Evolutionary conservation across 805 yeast species (phyloP).

Genomic region (Torulaspora indica): DNA sequence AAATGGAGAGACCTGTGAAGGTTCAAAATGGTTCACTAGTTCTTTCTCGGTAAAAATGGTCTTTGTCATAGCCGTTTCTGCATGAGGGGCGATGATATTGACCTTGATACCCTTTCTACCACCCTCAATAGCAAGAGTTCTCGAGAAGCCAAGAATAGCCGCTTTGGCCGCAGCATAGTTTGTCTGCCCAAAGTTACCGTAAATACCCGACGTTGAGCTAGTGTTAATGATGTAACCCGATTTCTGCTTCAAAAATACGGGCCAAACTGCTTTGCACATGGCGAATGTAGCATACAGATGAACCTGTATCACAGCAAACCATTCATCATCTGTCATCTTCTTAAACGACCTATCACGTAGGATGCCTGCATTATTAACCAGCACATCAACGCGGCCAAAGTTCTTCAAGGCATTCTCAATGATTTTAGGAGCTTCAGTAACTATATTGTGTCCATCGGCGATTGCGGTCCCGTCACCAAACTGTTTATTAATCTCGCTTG

Average conservation of each 20-base stretch:
- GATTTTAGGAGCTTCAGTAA: conserved; percentile 65
- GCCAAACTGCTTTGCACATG: conserved; percentile 90
- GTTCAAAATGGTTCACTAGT: conserved; percentile 68
- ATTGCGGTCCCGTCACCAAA: conserved; percentile 75
- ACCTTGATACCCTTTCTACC: conserved; percentile 67
- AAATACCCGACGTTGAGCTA: conserved; percentile 92
- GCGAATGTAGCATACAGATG: conserved; percentile 79
- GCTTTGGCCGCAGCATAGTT: conserved; percentile 93
- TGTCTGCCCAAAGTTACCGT: conserved; percentile 97
- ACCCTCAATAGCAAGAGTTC: conserved; percentile 89
- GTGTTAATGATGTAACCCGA: conserved; percentile 82
- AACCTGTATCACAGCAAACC: conserved; percentile 75
- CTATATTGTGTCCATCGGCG: conserved; percentile 78
- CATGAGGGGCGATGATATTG: conserved; percentile 92
- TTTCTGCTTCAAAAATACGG: conserved; percentile 70
- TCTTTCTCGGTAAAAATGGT: conserved; percentile 78
- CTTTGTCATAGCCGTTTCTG: conserved; percentile 95
- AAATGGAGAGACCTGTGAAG: conserved; percentile 86
- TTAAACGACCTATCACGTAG: conserved; percentile 82
- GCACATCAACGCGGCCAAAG: conserved; percentile 79
- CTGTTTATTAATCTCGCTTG: conserved; percentile 58
- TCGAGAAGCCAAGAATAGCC: conserved; percentile 79
- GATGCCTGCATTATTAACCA: conserved; percentile 93
- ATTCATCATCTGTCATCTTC: conserved; percentile 78
- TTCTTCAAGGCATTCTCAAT: conserved; percentile 68